Conservation (phyloP, 75 land plant genomes). For the Gnetum montanum region DNA sequence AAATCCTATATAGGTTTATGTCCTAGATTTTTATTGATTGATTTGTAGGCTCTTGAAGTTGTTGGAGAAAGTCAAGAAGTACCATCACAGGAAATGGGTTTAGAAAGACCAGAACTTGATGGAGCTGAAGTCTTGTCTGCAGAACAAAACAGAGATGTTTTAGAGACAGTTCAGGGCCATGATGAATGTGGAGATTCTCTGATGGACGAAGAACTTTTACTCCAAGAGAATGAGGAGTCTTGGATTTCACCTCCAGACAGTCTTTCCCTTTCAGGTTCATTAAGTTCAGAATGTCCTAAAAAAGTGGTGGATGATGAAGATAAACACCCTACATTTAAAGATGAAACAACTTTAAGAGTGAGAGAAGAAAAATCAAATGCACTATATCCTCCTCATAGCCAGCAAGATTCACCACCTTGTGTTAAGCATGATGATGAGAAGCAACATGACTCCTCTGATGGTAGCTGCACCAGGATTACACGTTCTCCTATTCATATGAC, state of each 20-base stretch:
- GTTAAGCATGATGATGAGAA: background rate
- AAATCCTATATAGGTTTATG: background rate
- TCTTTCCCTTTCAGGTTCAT: no score
- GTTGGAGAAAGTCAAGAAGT: constrained; percentile 73
- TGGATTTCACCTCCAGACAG: constrained; percentile 95
- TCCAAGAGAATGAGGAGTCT: constrained; percentile 44
- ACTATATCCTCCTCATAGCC: background rate
- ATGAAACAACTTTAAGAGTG: constrained; percentile 1
- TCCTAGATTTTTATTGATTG: background rate
- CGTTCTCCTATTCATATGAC: no score
- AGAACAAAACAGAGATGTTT: constrained; percentile 13
- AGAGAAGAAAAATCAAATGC: constrained; percentile 3
- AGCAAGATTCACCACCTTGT: constrained; percentile 1
- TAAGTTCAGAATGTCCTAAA: constrained; percentile 13
- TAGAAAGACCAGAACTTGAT: constrained; percentile 22
- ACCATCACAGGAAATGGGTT: constrained; percentile 50
- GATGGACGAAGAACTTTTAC: constrained; percentile 16
- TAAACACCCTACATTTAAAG: constrained; percentile 12
- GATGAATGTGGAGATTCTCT: constrained; percentile 12
- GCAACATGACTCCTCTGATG: background rate
- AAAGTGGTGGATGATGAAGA: background rate
- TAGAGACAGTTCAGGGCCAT: constrained; percentile 10
- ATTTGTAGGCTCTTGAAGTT: constrained; percentile 79
- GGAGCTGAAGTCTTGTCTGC: constrained; percentile 14
- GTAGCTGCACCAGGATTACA: no score